Percentiles rank a stretch among this genome's conserved stretches.
Evolutionary conservation across 176 grass and related monocot genomes (phyloP).

Genomic region (Eragrostis curvula): DNA sequence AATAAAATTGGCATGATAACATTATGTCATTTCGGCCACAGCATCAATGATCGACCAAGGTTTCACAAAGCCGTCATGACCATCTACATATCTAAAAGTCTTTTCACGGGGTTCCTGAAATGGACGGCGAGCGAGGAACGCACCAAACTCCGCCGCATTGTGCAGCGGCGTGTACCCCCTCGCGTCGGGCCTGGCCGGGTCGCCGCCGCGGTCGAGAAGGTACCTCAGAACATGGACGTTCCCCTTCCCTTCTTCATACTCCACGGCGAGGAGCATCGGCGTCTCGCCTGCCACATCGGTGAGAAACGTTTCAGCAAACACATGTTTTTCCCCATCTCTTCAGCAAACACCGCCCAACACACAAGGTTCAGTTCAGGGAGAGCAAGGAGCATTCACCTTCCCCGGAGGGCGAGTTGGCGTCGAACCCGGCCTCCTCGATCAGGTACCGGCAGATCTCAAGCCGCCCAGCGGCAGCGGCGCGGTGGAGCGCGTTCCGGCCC

Average conservation of each 20-base stretch:
- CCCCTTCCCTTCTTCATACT: neutral
- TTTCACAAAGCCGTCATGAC: no score
- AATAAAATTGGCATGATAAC: no score
- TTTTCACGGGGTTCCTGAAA: no score
- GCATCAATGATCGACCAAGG: no score
- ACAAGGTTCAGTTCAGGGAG: no score
- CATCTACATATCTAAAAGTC: no score
- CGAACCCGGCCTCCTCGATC: conserved; percentile 39
- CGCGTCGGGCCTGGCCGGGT: conserved; percentile 28
- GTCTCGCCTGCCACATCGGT: conserved; percentile 26
- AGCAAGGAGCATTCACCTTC: neutral
- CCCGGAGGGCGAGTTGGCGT: neutral
- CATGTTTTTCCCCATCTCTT: no score
- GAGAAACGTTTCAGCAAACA: neutral
- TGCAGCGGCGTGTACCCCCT: conserved; percentile 45
- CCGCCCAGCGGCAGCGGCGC: conserved; percentile 31
- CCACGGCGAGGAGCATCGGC: conserved; percentile 20
- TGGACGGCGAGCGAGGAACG: neutral
- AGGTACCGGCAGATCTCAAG: conserved; percentile 41
- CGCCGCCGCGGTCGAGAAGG: conserved; percentile 46
- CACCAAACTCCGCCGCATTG: conserved; percentile 33
- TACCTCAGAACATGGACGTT: conserved; percentile 20
- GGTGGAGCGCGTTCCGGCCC: conserved; percentile 44
- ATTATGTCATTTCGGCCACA: no score
- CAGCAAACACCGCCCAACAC: no score